Percentiles rank a stretch among this genome's conserved stretches.
These are phyloP conservation scores for Myrmaecium sp. DNA, from an alignment of 2,329 filamentous ascomycete genomes.

Conservation along the genomic window DNA sequence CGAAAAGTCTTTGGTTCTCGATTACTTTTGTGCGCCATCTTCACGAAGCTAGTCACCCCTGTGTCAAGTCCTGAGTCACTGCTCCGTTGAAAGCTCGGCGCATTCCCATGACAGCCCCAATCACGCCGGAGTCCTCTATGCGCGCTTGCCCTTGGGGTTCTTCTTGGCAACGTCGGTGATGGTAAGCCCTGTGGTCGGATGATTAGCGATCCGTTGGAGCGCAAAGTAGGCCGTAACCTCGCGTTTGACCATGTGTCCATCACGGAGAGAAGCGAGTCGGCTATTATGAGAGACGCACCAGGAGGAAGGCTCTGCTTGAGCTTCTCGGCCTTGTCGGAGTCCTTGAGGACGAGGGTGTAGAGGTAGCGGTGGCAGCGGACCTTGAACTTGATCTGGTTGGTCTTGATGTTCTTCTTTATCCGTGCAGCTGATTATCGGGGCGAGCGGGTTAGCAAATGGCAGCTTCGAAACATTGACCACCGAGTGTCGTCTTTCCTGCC, in stretches of 20 bases:
- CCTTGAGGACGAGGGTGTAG: conserved; percentile 97
- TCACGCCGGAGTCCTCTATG: conserved; percentile 2
- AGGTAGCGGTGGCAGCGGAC: conserved; percentile 93
- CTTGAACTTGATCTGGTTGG: conserved; percentile 99
- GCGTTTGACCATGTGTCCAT: too few relatives aligned
- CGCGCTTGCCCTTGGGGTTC: conserved; percentile 40
- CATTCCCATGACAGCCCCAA: too few relatives aligned
- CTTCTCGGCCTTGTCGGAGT: conserved; percentile 99
- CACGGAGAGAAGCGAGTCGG: background rate
- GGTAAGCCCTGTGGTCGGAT: conserved; percentile 30
- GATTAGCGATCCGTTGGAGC: background rate
- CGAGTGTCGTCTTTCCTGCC: conserved; percentile 1
- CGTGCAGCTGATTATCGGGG: conserved; percentile 30
- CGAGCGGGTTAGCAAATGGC: conserved; percentile 4
- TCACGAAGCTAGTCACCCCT: conserved; percentile 2
- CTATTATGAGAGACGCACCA: conserved; percentile 44
- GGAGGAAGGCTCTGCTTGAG: conserved; percentile 97
- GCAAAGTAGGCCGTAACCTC: background rate
- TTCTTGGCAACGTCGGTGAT: conserved; percentile 46
- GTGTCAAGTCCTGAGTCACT: background rate
- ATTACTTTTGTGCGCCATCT: conserved; percentile 1
- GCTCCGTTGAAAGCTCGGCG: background rate
- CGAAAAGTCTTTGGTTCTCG: background rate
- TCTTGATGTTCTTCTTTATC: conserved; percentile 77
- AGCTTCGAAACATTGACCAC: too few relatives aligned